A percentile compares a stretch with the other conserved stretches of the same genome.
These are phyloP conservation scores for Torulaspora microellipsoides DNA, from an alignment of 805 yeast species.

Conservation along the genomic window DNA sequence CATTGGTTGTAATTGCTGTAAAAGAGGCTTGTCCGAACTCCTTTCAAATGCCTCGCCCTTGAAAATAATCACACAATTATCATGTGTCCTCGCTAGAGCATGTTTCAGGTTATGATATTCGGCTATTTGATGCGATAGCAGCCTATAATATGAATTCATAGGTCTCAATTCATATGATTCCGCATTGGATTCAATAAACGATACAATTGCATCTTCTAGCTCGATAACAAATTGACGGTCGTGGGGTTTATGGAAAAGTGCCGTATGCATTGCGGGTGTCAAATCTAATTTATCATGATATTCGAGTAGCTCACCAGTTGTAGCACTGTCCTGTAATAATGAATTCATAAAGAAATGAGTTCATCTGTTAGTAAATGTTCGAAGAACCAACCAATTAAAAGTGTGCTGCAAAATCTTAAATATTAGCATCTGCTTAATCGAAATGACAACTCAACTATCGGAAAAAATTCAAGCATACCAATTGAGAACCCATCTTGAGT, in stretches of 20 bases:
- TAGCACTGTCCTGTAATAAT: not conserved
- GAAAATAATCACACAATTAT: conserved; percentile 43
- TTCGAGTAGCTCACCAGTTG: not conserved
- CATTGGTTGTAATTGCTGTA: conserved; percentile 22
- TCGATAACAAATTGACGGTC: conserved; percentile 49
- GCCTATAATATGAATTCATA: conserved; percentile 64
- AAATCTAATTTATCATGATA: conserved; percentile 10
- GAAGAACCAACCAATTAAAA: no score
- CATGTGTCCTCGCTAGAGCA: conserved; percentile 44
- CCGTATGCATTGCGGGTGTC: conserved; percentile 36
- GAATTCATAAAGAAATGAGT: not conserved
- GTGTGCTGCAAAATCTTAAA: no score
- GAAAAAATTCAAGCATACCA: no score
- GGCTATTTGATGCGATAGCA: conserved; percentile 66
- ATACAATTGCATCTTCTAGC: conserved; percentile 45
- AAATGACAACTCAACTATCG: no score
- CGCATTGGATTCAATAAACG: conserved; percentile 41
- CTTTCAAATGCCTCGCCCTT: conserved; percentile 32
- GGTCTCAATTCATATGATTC: conserved; percentile 44
- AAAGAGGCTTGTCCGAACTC: conserved; percentile 11
- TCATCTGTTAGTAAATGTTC: conserved; percentile 1
- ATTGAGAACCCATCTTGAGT: no score
- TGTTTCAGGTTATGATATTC: conserved; percentile 63
- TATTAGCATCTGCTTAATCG: no score
- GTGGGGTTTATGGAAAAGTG: conserved; percentile 39